These are phyloP conservation scores for Ogataea paradorogensis DNA, from an alignment of 805 yeast species.

Conservation along the genomic window DNA sequence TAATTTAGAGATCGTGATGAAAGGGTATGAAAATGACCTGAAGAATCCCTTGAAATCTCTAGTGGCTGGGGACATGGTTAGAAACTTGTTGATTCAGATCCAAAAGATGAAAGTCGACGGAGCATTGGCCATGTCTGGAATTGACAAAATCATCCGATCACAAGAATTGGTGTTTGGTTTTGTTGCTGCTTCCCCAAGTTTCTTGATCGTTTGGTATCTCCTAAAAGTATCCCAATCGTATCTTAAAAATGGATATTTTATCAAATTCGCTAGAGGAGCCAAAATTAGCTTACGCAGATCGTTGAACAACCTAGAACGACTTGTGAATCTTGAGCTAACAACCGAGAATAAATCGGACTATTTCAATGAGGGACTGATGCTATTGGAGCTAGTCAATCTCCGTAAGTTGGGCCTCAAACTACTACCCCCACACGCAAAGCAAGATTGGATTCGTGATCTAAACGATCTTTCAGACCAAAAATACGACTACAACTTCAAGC, in stretches of 20 bases:
- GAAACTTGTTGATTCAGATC: constrained; percentile 83
- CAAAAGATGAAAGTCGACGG: constrained; percentile 97
- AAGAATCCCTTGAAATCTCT: constrained; percentile 63
- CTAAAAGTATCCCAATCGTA: constrained; percentile 31
- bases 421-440: constrained; percentile 47
- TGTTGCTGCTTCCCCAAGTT: constrained; percentile 83
- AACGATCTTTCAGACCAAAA: constrained; percentile 51
- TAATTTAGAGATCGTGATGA: constrained; percentile 75
- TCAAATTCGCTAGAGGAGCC: constrained; percentile 32
- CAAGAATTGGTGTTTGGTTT: constrained; percentile 94
- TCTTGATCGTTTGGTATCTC: constrained; percentile 52
- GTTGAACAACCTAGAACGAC: constrained; percentile 43
- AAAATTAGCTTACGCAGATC: constrained; percentile 39
- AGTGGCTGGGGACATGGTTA: constrained; percentile 65
- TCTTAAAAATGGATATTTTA: constrained; percentile 37
- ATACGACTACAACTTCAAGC: constrained; percentile 37
- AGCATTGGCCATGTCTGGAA: constrained; percentile 83
- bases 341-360: constrained; percentile 28
- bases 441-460: constrained; percentile 63
- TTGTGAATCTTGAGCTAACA: constrained; percentile 20
- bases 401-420: constrained; percentile 46
- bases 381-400: constrained; percentile 63
- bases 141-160: constrained; percentile 81
- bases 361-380: constrained; percentile 54
- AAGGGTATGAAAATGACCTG: constrained; percentile 74